Conservation (phyloP, 805 yeast genomes). For the Groenewaldozyma salmanticensis region DNA sequence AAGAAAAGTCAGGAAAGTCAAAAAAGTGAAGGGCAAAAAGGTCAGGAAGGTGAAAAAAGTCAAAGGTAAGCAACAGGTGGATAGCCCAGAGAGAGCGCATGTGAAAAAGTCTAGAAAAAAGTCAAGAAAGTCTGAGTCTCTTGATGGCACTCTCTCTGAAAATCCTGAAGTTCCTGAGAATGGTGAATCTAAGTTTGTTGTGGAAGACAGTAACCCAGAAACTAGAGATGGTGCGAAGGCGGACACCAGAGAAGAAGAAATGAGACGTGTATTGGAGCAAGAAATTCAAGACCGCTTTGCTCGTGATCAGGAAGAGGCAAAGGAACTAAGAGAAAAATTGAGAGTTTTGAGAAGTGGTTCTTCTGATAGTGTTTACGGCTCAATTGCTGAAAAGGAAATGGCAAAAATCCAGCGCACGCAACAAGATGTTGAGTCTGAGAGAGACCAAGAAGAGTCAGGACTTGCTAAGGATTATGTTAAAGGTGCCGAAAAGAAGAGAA, state of each 20-base stretch:
- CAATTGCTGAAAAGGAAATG: no score
- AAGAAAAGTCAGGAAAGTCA: not conserved
- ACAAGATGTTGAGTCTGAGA: not conserved
- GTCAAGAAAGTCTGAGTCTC: not conserved
- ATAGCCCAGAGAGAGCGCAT: constrained; percentile 1
- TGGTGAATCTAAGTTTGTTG: no score
- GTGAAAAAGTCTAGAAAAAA: not conserved
- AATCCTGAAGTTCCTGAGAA: not conserved
- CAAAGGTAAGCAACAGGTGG: not conserved
- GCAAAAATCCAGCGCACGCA: not conserved
- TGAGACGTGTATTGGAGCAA: not conserved
- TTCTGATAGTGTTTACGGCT: no score
- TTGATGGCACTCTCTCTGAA: not conserved
- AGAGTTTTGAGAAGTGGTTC: not conserved
- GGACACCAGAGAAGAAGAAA: constrained; percentile 1
- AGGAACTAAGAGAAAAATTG: not conserved
- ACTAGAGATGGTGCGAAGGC: constrained; percentile 2
- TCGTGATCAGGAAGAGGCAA: not conserved
- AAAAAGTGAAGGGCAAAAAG: not conserved
- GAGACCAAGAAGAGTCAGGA: not conserved
- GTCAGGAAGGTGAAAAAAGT: not conserved
- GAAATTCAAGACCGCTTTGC: not conserved
- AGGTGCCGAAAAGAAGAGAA: not conserved
- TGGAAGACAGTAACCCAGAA: no score
- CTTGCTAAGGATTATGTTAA: not conserved